Conservation (phyloP, 2,329 filamentous ascomycete species). For the Didymella exigua region DNA sequence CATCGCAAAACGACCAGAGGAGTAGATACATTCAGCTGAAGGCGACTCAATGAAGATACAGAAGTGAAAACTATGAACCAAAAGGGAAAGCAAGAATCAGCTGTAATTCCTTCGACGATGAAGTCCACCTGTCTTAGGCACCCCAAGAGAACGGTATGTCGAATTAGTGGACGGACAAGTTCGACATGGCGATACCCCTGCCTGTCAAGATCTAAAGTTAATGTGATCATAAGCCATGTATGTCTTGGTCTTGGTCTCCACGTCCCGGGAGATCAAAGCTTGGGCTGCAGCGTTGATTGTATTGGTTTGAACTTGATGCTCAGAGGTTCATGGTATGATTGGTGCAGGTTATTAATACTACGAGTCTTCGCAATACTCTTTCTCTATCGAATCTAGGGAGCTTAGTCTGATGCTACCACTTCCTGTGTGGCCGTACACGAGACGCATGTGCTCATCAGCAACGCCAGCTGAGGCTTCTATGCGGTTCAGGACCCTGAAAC, state of each 20-base stretch:
- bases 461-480: constrained; percentile 19
- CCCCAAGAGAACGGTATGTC: background rate
- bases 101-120: background rate
- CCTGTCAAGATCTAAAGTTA: constrained; percentile 4
- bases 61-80: background rate
- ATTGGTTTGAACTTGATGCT: constrained; percentile 12
- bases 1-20: background rate
- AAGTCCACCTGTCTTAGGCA: background rate
- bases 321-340: background rate
- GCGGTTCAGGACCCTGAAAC: background rate
- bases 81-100: background rate
- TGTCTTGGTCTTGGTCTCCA: constrained; percentile 18
- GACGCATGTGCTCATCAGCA: constrained; percentile 9
- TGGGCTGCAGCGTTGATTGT: constrained; percentile 8
- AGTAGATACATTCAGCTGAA: background rate
- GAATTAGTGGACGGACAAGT: background rate
- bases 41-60: background rate
- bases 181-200: background rate
- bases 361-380: background rate
- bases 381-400: no score
- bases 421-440: background rate
- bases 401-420: constrained; percentile 2
- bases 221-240: constrained; percentile 5
- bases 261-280: constrained; percentile 28
- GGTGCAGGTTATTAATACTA: background rate